Evolutionary conservation across 805 yeast species (phyloP).

Genomic region (Monosporozyma unispora): DNA sequence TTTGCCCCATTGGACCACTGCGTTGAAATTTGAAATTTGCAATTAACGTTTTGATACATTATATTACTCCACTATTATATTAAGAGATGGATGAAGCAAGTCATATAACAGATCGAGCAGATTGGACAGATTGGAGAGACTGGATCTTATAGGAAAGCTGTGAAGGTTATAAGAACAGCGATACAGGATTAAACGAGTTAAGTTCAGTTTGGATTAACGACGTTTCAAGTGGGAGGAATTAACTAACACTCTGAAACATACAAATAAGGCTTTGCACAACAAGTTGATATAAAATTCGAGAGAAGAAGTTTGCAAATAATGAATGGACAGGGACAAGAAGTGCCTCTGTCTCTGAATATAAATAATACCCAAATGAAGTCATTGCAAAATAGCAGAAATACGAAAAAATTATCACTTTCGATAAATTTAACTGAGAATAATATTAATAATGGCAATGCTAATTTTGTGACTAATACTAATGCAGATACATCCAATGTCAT

Average conservation of each 20-base stretch:
- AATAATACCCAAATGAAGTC: background rate
- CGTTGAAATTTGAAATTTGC: background rate
- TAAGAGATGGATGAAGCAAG: too few relatives aligned
- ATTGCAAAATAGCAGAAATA: conserved; percentile 20
- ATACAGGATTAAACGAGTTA: background rate
- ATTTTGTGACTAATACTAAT: background rate
- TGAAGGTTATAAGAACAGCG: too few relatives aligned
- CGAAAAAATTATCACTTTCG: conserved; percentile 22
- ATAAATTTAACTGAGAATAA: background rate
- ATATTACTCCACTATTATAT: too few relatives aligned
- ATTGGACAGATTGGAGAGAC: too few relatives aligned
- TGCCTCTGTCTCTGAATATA: background rate
- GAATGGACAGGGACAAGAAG: background rate
- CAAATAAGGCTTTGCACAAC: too few relatives aligned
- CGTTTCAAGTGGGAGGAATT: background rate
- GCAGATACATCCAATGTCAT: too few relatives aligned
- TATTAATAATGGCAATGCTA: conserved; percentile 4
- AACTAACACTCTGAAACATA: too few relatives aligned
- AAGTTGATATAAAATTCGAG: too few relatives aligned
- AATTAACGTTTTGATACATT: background rate
- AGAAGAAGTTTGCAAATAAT: too few relatives aligned
- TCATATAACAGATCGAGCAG: too few relatives aligned
- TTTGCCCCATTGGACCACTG: background rate
- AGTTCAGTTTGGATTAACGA: background rate
- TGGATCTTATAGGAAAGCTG: too few relatives aligned